Evolutionary conservation across 495 filamentous ascomycete genomes (phyloP).

Genomic region (Xylaria longipes): DNA sequence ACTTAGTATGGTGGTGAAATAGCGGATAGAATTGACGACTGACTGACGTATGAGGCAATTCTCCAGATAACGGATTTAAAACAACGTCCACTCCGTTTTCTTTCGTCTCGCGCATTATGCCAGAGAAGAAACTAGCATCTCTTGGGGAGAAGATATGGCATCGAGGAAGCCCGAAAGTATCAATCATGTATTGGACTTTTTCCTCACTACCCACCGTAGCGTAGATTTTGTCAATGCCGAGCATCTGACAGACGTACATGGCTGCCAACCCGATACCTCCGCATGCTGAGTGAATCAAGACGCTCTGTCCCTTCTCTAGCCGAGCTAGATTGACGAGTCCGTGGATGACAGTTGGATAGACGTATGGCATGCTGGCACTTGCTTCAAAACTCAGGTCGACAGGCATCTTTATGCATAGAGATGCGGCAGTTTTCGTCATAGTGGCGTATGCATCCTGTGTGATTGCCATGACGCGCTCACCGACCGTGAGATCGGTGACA

Average conservation of each 20-base stretch:
- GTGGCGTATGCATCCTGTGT: neutral
- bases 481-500: neutral
- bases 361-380: constrained; percentile 37
- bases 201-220: constrained; percentile 57
- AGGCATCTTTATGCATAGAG: constrained; percentile 37
- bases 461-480: constrained; percentile 8
- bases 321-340: neutral
- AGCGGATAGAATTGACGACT: neutral
- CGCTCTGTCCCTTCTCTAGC: constrained; percentile 20
- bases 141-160: constrained; percentile 58
- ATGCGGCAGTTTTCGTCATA: neutral
- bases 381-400: constrained; percentile 40
- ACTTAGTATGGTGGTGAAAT: neutral
- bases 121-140: constrained; percentile 46
- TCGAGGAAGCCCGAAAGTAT: constrained; percentile 50
- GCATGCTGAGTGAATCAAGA: constrained; percentile 62
- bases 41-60: constrained; percentile 52
- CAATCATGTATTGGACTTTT: constrained; percentile 52
- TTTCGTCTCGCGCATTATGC: constrained; percentile 51
- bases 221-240: constrained; percentile 58
- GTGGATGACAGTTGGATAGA: constrained; percentile 42
- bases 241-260: constrained; percentile 54
- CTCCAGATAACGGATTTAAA: constrained; percentile 62
- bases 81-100: constrained; percentile 61
- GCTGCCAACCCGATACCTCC: constrained; percentile 63